phyloP scores from a whole-genome alignment of 106 monocot species.

The Dioscorea dumetorum region DNA sequence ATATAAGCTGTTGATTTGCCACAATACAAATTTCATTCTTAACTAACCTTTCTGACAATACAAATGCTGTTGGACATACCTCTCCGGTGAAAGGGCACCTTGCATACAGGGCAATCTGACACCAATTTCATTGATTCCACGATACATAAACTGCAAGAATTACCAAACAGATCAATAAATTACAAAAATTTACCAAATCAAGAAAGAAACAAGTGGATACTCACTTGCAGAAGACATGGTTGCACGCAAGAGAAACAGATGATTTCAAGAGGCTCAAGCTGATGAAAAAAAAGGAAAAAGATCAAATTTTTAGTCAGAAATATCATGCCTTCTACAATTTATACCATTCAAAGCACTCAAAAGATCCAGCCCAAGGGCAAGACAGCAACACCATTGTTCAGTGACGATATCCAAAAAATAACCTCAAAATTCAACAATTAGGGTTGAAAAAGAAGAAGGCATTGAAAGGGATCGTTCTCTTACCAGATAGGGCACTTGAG shows the following conservation, averaged over 20 bases:
- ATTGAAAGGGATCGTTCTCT: no score
- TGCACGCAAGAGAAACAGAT: conserved; percentile 69
- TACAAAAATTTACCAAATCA: background rate
- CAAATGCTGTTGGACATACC: conserved; percentile 27
- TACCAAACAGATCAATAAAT: background rate
- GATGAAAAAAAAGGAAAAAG: conserved; percentile 2
- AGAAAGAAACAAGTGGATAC: background rate
- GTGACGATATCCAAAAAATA: no score
- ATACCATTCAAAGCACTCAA: no score
- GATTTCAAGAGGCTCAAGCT: conserved; percentile 73
- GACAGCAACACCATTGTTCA: no score
- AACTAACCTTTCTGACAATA: no score
- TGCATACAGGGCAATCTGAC: conserved; percentile 83
- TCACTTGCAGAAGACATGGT: conserved; percentile 97
- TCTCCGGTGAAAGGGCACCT: conserved; percentile 77
- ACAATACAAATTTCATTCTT: no score
- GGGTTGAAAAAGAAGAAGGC: no score
- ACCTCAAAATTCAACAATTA: no score
- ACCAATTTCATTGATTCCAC: conserved; percentile 58
- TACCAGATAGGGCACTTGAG: conserved; percentile 99
- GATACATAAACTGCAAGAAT: conserved; percentile 53
- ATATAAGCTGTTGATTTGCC: no score
- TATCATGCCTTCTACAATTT: no score
- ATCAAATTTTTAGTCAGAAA: no score
- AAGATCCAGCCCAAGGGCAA: no score